phyloP scores from a whole-genome alignment of 2,329 filamentous ascomycete species.

The Colletotrichum tropicale region DNA sequence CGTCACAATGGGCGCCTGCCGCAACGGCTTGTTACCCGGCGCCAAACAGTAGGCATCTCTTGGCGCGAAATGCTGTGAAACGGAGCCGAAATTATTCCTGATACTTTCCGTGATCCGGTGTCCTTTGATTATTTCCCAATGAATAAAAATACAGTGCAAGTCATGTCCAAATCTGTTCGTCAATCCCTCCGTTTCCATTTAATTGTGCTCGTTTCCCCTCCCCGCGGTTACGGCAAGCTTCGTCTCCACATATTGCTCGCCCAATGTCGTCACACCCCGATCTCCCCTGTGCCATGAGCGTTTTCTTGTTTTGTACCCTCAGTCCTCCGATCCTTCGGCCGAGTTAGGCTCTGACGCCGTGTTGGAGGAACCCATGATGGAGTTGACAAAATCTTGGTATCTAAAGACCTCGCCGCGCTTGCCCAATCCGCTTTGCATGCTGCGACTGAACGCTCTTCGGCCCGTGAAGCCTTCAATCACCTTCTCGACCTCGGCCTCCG shows the following conservation, averaged over 20 bases:
- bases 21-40: not conserved
- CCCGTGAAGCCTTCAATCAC: constrained; percentile 89
- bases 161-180: constrained; percentile 7
- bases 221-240: not conserved
- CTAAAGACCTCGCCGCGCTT: constrained; percentile 88
- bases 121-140: not conserved
- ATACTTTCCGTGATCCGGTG: not conserved
- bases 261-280: constrained; percentile 5
- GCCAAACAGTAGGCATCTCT: not conserved
- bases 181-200: constrained; percentile 2
- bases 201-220: not conserved
- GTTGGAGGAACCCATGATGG: constrained; percentile 61
- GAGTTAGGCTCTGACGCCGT: constrained; percentile 35
- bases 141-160: constrained; percentile 9
- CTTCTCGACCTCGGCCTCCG: constrained; percentile 79
- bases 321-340: constrained; percentile 27
- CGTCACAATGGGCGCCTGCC: not conserved
- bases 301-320: not conserved
- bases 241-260: constrained; percentile 3
- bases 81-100: constrained; percentile 5
- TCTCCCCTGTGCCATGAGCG: not conserved
- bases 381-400: constrained; percentile 90
- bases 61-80: constrained; percentile 2
- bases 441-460: constrained; percentile 79
- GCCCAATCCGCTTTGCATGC: constrained; percentile 54